phyloP scores from a whole-genome alignment of 768 basidiomycete genomes.

The Hypsizygus marmoreus region DNA sequence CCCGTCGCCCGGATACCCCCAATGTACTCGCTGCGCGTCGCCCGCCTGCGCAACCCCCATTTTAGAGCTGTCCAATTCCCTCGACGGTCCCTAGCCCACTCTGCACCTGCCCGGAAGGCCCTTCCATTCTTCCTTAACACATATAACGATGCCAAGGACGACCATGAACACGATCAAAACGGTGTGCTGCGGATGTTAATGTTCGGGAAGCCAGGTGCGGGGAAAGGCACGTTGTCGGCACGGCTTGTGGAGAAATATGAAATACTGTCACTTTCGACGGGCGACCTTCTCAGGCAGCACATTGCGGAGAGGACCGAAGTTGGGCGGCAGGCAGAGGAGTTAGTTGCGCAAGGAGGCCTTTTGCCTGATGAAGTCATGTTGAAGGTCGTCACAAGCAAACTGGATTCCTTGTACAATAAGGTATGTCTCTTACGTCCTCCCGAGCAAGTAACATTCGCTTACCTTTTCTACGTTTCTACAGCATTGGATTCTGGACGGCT shows the following conservation, averaged over 20 bases:
- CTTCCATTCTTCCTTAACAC: slow-evolving; percentile 54
- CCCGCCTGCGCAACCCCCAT: slow-evolving; percentile 4
- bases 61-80: slow-evolving; percentile 6
- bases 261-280: slow-evolving; percentile 75
- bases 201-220: slow-evolving; percentile 82
- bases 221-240: slow-evolving; percentile 82
- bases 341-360: slow-evolving; percentile 78
- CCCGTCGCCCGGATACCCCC: background rate
- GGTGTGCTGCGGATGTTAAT: slow-evolving; percentile 63
- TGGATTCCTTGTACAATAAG: slow-evolving; percentile 66
- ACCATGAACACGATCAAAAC: slow-evolving; percentile 34
- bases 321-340: slow-evolving; percentile 71
- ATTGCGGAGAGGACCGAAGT: slow-evolving; percentile 75
- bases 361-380: slow-evolving; percentile 82
- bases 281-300: slow-evolving; percentile 84
- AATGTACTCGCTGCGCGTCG: slow-evolving; percentile 16
- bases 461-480: slow-evolving; percentile 26
- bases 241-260: slow-evolving; percentile 81
- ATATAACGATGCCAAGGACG: slow-evolving; percentile 37
- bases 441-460: background rate
- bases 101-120: slow-evolving; percentile 39
- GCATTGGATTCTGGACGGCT: slow-evolving; percentile 94
- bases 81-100: slow-evolving; percentile 29
- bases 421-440: slow-evolving; percentile 35
- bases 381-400: slow-evolving; percentile 70